Conservation (phyloP, 139 green algal species). For the Edaphochlamys debaryana region DNA sequence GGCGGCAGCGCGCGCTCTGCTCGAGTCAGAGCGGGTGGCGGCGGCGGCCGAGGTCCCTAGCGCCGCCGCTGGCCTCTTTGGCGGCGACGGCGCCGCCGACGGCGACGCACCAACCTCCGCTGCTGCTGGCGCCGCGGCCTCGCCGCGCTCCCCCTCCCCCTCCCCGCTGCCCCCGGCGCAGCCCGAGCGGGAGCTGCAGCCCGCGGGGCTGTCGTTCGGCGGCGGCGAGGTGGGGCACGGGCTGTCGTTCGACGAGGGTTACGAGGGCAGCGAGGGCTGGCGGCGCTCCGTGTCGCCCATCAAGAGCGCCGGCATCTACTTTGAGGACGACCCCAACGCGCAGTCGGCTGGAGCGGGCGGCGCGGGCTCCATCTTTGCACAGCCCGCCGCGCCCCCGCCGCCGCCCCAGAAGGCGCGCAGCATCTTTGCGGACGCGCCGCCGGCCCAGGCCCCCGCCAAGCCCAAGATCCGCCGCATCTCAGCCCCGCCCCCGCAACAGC, state of each 20-base stretch:
- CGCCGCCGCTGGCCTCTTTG: too few relatives aligned
- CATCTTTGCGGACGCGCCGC: slow-evolving; percentile 10
- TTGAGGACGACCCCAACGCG: neutral
- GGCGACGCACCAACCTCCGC: neutral
- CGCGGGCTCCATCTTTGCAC: slow-evolving; percentile 1
- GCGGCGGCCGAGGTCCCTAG: neutral
- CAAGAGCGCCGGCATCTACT: slow-evolving; percentile 35
- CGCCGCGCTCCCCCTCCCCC: too few relatives aligned
- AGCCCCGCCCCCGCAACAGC: too few relatives aligned
- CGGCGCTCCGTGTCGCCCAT: slow-evolving; percentile 24
- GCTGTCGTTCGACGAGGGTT: slow-evolving; percentile 4
- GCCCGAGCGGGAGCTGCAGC: neutral
- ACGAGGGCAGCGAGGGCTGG: slow-evolving; percentile 10
- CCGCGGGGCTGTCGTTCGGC: slow-evolving; percentile 17
- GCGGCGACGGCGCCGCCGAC: neutral
- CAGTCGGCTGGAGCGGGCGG: neutral
- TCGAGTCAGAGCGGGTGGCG: neutral
- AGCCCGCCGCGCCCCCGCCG: neutral
- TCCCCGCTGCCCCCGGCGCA: too few relatives aligned
- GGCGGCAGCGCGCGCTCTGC: neutral
- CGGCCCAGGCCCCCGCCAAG: slow-evolving; percentile 10
- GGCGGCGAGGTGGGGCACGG: neutral
- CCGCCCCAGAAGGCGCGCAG: slow-evolving; percentile 3
- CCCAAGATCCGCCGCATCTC: too few relatives aligned
- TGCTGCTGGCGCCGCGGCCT: neutral